Evolutionary conservation across 805 yeast species (phyloP).

Genomic region (Clavispora asparagi): DNA sequence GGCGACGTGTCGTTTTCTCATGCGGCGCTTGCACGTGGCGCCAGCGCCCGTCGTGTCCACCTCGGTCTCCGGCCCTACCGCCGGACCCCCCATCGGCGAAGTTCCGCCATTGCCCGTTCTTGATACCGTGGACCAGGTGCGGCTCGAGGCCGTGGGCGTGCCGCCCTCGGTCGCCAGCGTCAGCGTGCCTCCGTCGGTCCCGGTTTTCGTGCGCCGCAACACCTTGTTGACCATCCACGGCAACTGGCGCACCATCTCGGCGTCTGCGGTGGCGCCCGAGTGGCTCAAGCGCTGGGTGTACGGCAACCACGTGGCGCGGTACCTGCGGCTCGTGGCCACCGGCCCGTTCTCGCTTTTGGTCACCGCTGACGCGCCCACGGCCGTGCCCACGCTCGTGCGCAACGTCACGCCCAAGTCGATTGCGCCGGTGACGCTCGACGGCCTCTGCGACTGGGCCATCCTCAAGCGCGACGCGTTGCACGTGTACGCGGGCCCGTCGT

Average conservation of each 20-base stretch:
- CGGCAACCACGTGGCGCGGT: constrained; percentile 42
- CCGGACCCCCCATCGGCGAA: background rate
- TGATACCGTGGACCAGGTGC: background rate
- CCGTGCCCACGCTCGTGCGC: constrained; percentile 9
- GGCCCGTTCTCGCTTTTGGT: constrained; percentile 42
- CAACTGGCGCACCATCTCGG: constrained; percentile 10
- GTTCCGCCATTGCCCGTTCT: constrained; percentile 1
- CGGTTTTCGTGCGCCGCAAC: constrained; percentile 44
- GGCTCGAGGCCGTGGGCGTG: constrained; percentile 41
- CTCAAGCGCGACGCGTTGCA: constrained; percentile 45
- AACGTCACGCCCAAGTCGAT: constrained; percentile 32
- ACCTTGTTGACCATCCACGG: constrained; percentile 47
- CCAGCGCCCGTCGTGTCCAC: background rate
- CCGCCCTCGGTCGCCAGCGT: constrained; percentile 46
- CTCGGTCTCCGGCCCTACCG: background rate
- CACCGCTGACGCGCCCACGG: constrained; percentile 28
- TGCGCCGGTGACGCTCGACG: constrained; percentile 47
- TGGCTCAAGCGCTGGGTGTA: constrained; percentile 40
- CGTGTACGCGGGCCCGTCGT: constrained; percentile 49
- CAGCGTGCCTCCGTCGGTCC: constrained; percentile 56
- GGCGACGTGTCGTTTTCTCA: background rate
- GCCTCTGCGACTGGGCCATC: constrained; percentile 59
- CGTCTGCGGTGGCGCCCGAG: constrained; percentile 21
- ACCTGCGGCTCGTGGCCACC: constrained; percentile 45
- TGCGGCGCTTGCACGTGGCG: background rate